Conservation (phyloP, 2,329 filamentous ascomycete species). For the Westerdykella ornata region DNA sequence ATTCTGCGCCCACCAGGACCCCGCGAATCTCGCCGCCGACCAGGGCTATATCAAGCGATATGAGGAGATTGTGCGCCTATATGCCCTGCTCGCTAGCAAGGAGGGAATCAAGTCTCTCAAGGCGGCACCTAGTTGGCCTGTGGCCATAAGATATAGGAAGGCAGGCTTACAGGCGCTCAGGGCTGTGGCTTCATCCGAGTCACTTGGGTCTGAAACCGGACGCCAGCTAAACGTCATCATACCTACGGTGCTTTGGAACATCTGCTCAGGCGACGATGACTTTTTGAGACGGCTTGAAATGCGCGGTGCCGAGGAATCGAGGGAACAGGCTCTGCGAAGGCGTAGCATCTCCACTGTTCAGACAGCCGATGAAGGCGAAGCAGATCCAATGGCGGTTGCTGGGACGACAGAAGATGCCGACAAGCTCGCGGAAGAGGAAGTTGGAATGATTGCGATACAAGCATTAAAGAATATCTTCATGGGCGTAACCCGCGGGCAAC, state of each 20-base stretch:
- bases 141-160: constrained; percentile 58
- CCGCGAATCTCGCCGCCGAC: constrained; percentile 76
- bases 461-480: constrained; percentile 83
- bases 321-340: constrained; percentile 57
- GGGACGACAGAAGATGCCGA: constrained; percentile 83
- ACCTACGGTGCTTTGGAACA: constrained; percentile 77
- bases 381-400: constrained; percentile 60
- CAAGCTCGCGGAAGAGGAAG: constrained; percentile 81
- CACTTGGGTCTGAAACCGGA: constrained; percentile 65
- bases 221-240: constrained; percentile 73
- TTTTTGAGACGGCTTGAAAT: constrained; percentile 62
- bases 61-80: constrained; percentile 70
- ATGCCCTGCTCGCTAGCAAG: constrained; percentile 71
- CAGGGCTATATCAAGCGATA: constrained; percentile 77
- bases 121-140: constrained; percentile 58
- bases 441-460: constrained; percentile 73
- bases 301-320: constrained; percentile 61
- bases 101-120: constrained; percentile 39
- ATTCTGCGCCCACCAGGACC: constrained; percentile 84
- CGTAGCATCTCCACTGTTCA: constrained; percentile 74
- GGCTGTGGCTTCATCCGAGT: constrained; percentile 72
- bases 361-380: constrained; percentile 63
- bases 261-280: constrained; percentile 68
- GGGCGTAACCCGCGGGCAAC: constrained; percentile 72
- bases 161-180: constrained; percentile 63